These are phyloP conservation scores for Vitis hybrid DNA, from an alignment of 177 flowering plant genomes.

Conservation along the genomic window DNA sequence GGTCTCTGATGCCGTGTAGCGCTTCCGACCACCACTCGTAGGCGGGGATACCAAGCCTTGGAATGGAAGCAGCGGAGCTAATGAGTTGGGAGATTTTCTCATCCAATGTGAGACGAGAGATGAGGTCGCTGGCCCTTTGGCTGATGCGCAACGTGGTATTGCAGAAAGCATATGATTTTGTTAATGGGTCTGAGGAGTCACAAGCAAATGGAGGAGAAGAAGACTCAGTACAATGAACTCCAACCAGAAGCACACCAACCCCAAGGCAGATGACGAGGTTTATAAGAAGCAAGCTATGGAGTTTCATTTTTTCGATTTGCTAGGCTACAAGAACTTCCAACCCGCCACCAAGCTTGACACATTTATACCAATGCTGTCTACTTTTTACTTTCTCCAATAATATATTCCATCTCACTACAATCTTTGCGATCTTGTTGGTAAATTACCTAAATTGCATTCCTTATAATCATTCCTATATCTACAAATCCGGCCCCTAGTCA, in stretches of 20 bases:
- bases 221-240: conserved; percentile 22
- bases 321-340: too few species aligned
- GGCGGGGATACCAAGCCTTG: conserved; percentile 77
- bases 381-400: too few species aligned
- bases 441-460: too few species aligned
- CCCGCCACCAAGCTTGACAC: too few species aligned
- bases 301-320: too few species aligned
- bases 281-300: background rate
- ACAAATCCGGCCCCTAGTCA: too few species aligned
- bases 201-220: conserved; percentile 76
- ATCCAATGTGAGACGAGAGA: conserved; percentile 76
- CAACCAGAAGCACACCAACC: conserved; percentile 8
- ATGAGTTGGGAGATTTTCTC: conserved; percentile 81
- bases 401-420: too few species aligned
- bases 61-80: conserved; percentile 61
- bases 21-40: conserved; percentile 99
- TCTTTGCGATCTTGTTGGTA: too few species aligned
- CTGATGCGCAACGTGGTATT: conserved; percentile 42
- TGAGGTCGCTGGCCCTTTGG: conserved; percentile 57
- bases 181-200: conserved; percentile 43
- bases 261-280: background rate
- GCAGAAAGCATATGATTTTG: conserved; percentile 59
- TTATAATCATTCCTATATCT: too few species aligned
- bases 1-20: conserved; percentile 66
- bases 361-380: too few species aligned